These are phyloP conservation scores for Phytophthora sp. DNA, from an alignment of 352 stramenopile genomes.

Conservation along the genomic window DNA sequence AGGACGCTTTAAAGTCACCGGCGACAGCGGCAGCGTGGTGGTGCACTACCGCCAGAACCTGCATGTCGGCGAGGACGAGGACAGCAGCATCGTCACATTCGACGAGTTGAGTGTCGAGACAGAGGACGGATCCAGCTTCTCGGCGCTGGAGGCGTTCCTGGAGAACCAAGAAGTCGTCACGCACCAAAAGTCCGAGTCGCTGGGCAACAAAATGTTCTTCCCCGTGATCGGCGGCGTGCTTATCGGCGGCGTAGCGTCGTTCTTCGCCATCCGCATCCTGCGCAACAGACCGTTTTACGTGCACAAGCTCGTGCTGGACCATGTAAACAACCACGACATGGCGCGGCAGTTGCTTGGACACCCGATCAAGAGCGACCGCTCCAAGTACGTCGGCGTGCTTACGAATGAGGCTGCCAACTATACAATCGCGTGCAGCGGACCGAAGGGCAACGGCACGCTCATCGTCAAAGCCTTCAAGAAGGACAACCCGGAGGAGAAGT, in stretches of 20 bases:
- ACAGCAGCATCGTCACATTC: slow-evolving; percentile 58
- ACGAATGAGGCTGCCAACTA: slow-evolving; percentile 70
- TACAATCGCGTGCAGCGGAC: slow-evolving; percentile 65
- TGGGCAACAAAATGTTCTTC: slow-evolving; percentile 76
- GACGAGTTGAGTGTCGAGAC: slow-evolving; percentile 53
- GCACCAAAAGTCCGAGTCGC: slow-evolving; percentile 65
- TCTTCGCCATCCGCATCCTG: slow-evolving; percentile 78
- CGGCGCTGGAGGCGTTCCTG: slow-evolving; percentile 65
- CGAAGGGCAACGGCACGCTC: slow-evolving; percentile 71
- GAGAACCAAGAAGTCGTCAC: slow-evolving; percentile 53
- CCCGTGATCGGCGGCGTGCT: slow-evolving; percentile 65
- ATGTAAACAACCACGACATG: slow-evolving; percentile 74
- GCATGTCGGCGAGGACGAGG: slow-evolving; percentile 11
- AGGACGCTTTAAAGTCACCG: slow-evolving; percentile 59
- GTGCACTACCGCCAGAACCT: slow-evolving; percentile 60
- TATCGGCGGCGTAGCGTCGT: slow-evolving; percentile 69
- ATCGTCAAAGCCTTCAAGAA: slow-evolving; percentile 82
- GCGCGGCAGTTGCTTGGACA: slow-evolving; percentile 65
- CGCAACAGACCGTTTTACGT: slow-evolving; percentile 82
- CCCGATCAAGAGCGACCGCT: slow-evolving; percentile 75
- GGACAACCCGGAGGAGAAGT: slow-evolving; percentile 23
- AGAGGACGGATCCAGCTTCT: slow-evolving; percentile 60
- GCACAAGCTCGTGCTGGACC: slow-evolving; percentile 79
- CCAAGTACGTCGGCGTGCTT: slow-evolving; percentile 71
- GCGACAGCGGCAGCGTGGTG: slow-evolving; percentile 57